Evolutionary conservation across 768 basidiomycete genomes (phyloP).

Genomic region (Pisolithus sp.): DNA sequence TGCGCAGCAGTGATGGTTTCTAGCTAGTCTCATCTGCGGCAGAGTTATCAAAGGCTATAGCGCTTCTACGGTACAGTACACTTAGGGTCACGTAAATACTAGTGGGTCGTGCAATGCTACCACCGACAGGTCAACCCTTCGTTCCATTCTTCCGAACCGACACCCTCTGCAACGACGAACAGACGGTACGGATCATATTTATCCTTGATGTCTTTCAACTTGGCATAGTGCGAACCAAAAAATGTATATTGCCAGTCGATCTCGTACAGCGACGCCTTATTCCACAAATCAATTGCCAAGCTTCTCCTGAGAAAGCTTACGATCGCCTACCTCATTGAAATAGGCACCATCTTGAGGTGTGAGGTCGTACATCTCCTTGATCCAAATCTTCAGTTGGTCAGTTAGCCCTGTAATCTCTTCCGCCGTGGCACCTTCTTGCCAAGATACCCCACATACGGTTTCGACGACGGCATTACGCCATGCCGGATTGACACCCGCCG

Average conservation of each 20-base stretch:
- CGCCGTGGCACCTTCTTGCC: constrained; percentile 16
- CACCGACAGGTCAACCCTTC: constrained; percentile 16
- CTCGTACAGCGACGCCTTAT: constrained; percentile 40
- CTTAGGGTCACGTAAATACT: too few species aligned
- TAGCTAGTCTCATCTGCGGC: too few species aligned
- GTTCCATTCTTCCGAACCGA: constrained; percentile 49
- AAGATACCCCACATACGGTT: constrained; percentile 12
- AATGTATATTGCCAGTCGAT: constrained; percentile 36
- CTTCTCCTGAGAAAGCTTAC: neutral
- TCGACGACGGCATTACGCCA: constrained; percentile 38
- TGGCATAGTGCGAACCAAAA: constrained; percentile 40
- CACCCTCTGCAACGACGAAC: constrained; percentile 41
- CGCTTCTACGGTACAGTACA: too few species aligned
- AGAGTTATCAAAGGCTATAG: too few species aligned
- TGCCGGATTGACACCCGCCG: constrained; percentile 37
- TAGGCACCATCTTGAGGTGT: constrained; percentile 34
- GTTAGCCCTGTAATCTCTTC: constrained; percentile 9
- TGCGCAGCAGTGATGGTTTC: neutral
- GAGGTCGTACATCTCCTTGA: constrained; percentile 19
- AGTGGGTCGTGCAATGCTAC: neutral
- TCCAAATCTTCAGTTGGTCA: constrained; percentile 5
- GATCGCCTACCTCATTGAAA: constrained; percentile 38
- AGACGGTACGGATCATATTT: constrained; percentile 39
- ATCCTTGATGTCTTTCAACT: constrained; percentile 36
- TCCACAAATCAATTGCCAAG: neutral